Evolutionary conservation across 1,284 basidiomycete genomes (phyloP).

Genomic region (Exobasidium rhododendri): DNA sequence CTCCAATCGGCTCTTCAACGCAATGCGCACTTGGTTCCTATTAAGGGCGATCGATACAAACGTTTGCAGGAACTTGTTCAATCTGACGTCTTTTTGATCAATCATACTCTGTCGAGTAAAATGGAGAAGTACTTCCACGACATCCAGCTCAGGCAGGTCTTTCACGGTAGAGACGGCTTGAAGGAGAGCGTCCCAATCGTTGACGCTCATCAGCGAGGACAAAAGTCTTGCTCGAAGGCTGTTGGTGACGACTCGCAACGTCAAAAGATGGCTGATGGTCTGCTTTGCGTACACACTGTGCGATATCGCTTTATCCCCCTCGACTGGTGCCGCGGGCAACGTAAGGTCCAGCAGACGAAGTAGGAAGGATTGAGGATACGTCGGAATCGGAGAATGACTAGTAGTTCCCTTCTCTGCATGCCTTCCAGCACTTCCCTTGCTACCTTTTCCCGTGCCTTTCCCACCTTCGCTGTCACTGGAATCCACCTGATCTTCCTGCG

Average conservation of each 20-base stretch:
- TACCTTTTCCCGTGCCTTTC: background rate
- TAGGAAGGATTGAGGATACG: background rate
- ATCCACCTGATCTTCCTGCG: background rate
- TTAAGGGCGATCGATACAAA: background rate
- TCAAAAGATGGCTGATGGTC: background rate
- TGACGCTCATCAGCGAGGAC: background rate
- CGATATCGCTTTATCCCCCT: background rate
- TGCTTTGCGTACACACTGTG: background rate
- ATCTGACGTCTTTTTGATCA: background rate
- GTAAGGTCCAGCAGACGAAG: background rate
- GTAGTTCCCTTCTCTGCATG: background rate
- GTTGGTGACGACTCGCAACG: background rate
- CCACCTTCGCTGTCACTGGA: background rate
- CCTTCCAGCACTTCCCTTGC: background rate
- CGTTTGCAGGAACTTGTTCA: background rate
- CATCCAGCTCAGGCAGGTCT: slow-evolving; percentile 1
- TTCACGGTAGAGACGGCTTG: background rate
- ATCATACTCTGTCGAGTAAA: background rate
- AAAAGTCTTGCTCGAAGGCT: background rate
- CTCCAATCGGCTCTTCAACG: background rate
- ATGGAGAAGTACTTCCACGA: background rate
- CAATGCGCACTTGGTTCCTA: background rate
- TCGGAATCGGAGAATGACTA: background rate
- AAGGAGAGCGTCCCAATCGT: slow-evolving; percentile 7
- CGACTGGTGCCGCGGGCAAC: background rate